Evolutionary conservation across 2,329 filamentous ascomycete species (phyloP), one percentile per base, ranked within the genome.

Genomic region (Rhynchosporium graminicola): DNA sequence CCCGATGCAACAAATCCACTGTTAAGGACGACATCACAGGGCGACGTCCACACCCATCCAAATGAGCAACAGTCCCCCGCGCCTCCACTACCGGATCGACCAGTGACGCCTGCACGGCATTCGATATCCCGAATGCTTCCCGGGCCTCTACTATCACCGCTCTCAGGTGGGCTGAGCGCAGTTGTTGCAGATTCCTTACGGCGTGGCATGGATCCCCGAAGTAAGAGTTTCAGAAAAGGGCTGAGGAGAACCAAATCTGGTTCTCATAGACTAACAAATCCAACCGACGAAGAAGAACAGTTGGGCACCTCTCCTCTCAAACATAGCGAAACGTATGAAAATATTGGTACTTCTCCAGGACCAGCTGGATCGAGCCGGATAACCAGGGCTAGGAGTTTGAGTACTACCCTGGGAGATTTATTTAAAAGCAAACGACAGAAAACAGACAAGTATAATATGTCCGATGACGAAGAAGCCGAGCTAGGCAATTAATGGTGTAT

Each of bases 161-260:
- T 89, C 0, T 86, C 82, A 2, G 82, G 80, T 1, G 82, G 82
- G 0, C 77, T 90, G 15, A 84, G 80, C 70, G 86, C 83, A 0
- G 82, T 89, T 54, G 84, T 89, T 5, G 86, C 86, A 8, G 86
- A 89, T 66, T 82, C 85, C 28, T 77, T 88, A 31, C 80, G 85
- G n/a, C 81, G 83, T 15, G 82, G 83, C 13, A 76, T 74, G 28
- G 72, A 77, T 20, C 67, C 73, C 42, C 74, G 76, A 29, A 69
- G 68, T 50, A 68, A 67, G 59, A 60, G 65, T 6, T 69, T 71
- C 28, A 73, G 71, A 36, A 69, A 74, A 10, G 60, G 59, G 12
- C 59, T 73, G 12, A 65, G 67, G 46, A 67, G 68, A 45, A 65
- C 70, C 26, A 73, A 69, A 52, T 74, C 72, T 38, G 68, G 68